phyloP scores from a whole-genome alignment of 2,329 filamentous ascomycete genomes.

The Hortaea werneckii region DNA sequence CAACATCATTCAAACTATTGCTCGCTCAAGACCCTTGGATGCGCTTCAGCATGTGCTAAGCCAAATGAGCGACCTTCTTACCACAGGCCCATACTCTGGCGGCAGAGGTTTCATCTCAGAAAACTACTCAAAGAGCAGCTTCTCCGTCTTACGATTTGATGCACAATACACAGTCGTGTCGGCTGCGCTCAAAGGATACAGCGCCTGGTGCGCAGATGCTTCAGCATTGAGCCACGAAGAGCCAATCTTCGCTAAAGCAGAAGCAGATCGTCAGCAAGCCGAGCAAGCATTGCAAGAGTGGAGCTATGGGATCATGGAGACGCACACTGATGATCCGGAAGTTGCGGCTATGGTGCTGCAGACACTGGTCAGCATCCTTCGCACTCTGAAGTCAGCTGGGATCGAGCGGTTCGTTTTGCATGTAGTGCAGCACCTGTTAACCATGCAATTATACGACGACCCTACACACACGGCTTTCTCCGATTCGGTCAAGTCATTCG shows the following conservation, averaged over 20 bases:
- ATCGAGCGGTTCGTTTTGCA: slow-evolving; percentile 61
- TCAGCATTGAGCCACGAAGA: slow-evolving; percentile 32
- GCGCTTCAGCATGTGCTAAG: slow-evolving; percentile 80
- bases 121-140: slow-evolving; percentile 53
- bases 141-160: slow-evolving; percentile 69
- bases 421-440: slow-evolving; percentile 81
- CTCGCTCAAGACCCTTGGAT: slow-evolving; percentile 69
- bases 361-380: slow-evolving; percentile 21
- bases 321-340: slow-evolving; percentile 51
- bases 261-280: slow-evolving; percentile 51
- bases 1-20: slow-evolving; percentile 77
- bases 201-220: slow-evolving; percentile 53
- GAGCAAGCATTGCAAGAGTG: slow-evolving; percentile 43
- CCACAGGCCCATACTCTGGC: slow-evolving; percentile 60
- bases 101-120: slow-evolving; percentile 51
- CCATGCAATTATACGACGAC: slow-evolving; percentile 66
- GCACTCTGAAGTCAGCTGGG: slow-evolving; percentile 16
- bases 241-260: slow-evolving; percentile 38
- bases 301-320: slow-evolving; percentile 60
- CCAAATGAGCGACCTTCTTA: slow-evolving; percentile 63
- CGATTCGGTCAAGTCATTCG: slow-evolving; percentile 81
- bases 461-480: slow-evolving; percentile 64
- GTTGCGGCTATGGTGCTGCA: slow-evolving; percentile 22
- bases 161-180: slow-evolving; percentile 85
- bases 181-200: slow-evolving; percentile 77